Base-by-base conservation (phyloP, 495 filamentous ascomycete genomes). In the Bacidia gigantensis region DNA sequence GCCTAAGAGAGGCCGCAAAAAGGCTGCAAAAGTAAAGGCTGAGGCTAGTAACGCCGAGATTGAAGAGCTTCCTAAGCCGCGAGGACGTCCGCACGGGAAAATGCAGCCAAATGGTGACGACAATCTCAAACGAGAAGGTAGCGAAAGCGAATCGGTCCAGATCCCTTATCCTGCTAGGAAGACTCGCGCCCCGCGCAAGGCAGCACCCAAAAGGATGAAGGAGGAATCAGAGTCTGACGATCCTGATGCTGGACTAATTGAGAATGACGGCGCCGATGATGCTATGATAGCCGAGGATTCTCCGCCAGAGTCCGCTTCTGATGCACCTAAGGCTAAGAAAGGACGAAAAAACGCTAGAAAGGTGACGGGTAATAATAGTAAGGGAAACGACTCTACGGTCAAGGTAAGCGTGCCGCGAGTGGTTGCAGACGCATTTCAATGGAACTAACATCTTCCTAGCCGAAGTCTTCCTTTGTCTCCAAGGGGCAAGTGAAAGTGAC, bases 261-360 rank as follows among this genome's bases (percentile, higher is more conserved):
- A 35, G 7, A 35, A 14, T 14, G 29, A 35, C 14, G 29, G 7
- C 7, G 29, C 29, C 5, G 14, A 35, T 5, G 29, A 35, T 35
- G 29, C 5, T 25, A 22, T 22, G 18, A 20, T 21, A n/a, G 9
- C 14, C 3, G 44, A 47, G 5, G 44, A 47, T 14, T 24, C 44
- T 24, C 18, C 14, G 20, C 44, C 22, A 23, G 17, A 47, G 26
- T 24, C 20, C 1, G 20, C 17, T 24, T 22, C 44, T 21, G 54
- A 46, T 9, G 29, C 51, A 24, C 42, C 45, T 0, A 58, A 61
- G 46, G 39, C 32, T 17, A 57, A 57, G 42, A 57, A 51, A 26
- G 53, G 49, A 5, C 52, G 59, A 22, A 65, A 60, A 48, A 57
- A 49, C 23, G 61, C 49, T 14, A 52, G 35, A 39, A 41, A 54